Base-by-base conservation (phyloP, 2,329 filamentous ascomycete genomes). In the Xylariaceae sp. region DNA sequence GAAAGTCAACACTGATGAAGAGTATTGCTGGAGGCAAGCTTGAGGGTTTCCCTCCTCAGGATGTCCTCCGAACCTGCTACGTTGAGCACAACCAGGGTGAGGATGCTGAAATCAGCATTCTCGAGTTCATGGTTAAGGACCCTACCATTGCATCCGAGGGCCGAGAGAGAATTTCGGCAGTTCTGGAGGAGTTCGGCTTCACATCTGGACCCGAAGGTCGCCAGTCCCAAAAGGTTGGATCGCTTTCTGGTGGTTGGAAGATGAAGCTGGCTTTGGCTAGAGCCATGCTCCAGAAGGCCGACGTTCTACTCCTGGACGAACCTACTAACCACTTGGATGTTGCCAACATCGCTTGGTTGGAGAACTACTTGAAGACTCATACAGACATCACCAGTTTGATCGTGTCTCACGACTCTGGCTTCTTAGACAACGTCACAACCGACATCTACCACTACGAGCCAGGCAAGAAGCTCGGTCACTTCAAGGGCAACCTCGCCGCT, bases 31-130 rank as follows among this genome's bases (percentile, higher is more conserved):
- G 88, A 61, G 93, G 92, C 71, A 99, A 99, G 81, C 83, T 99
- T 2, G 94, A 99, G 76, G 94, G 94, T 7, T 99, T 99, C 78
- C 94, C 94, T 44, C 81, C 91, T 13, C 92, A 94, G 73, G 92
- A 97, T 65, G 88, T 92, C 61, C 86, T 99, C 69, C 89, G 90
- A 69, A 97, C 93, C 9, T 97, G 93, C 77, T 99, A 97, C 72
- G 94, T 99, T 49, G 94, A 99, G 80, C 94, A 99, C 80, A 97
- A 97, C 78, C 93, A 99, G 77, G 94, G 94, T 58, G 94, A 97
- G 75, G 93, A 97, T 76, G 93, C 94, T 41, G 92, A 97, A 64
- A 88, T 97, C 62, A 97, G 87, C 76, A 97, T 99, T 70, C 81
- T 97, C 15, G 89, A 97, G 59, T 99, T 95, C 73, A 89, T 96